Conservation (phyloP, 805 yeast genomes). For the Cyberlindnera sargentensis region DNA sequence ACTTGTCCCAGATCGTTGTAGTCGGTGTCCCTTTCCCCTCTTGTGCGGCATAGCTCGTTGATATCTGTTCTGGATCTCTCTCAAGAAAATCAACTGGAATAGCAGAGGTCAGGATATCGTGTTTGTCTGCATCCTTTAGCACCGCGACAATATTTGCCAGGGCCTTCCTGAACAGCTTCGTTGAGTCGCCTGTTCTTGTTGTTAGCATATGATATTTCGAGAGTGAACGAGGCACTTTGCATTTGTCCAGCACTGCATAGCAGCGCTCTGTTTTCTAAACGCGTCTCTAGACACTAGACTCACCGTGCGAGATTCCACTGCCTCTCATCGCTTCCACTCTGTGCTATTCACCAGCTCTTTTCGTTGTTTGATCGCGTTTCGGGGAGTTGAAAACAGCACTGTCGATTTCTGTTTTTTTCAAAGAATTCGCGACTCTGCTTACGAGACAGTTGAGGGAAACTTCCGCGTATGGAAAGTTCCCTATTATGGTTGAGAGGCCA, state of each 20-base stretch:
- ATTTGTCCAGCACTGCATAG: too few species aligned
- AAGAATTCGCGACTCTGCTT: too few species aligned
- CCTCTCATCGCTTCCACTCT: conserved; percentile 1
- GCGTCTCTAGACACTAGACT: not conserved
- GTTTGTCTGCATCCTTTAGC: conserved; percentile 11
- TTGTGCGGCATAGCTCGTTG: conserved; percentile 4
- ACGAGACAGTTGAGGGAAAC: too few species aligned
- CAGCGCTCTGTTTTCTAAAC: too few species aligned
- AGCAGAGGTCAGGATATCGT: conserved; percentile 9
- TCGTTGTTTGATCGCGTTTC: conserved; percentile 1
- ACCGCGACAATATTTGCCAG: conserved; percentile 4
- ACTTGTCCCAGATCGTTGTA: conserved; percentile 39
- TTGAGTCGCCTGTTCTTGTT: conserved; percentile 3
- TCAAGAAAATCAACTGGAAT: conserved; percentile 17
- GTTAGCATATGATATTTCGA: conserved; percentile 5
- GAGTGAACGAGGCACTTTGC: too few species aligned
- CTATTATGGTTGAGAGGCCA: too few species aligned
- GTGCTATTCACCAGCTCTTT: not conserved
- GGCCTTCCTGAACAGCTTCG: conserved; percentile 5
- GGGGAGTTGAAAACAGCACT: too few species aligned
- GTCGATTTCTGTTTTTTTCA: too few species aligned
- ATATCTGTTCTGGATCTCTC: conserved; percentile 12
- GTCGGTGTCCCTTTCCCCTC: conserved; percentile 6
- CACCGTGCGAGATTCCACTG: conserved; percentile 6
- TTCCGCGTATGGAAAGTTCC: too few species aligned